phyloP scores from a whole-genome alignment of 768 basidiomycete genomes.

The Ephemerocybe angulata region DNA sequence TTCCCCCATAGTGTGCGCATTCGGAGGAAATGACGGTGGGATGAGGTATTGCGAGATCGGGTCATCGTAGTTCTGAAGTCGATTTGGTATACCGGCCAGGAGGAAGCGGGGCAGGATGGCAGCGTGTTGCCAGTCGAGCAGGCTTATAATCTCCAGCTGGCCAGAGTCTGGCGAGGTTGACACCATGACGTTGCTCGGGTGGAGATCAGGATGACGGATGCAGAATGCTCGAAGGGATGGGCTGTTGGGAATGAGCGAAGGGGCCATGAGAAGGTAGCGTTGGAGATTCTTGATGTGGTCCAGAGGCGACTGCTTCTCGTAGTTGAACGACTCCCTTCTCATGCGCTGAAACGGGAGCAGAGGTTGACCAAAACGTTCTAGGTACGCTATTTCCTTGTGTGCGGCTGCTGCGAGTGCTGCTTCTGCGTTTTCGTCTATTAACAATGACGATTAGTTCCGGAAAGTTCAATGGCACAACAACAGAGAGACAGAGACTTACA shows the following conservation, averaged over 20 bases:
- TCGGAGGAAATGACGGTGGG: slow-evolving; percentile 41
- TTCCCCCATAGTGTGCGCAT: slow-evolving; percentile 39
- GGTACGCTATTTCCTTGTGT: slow-evolving; percentile 46
- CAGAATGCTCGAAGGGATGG: slow-evolving; percentile 37
- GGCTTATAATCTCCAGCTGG: slow-evolving; percentile 33
- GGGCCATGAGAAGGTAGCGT: slow-evolving; percentile 44
- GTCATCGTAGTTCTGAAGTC: slow-evolving; percentile 47
- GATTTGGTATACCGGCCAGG: slow-evolving; percentile 40
- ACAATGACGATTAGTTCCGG: slow-evolving; percentile 24
- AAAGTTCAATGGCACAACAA: slow-evolving; percentile 21
- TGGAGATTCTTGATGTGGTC: slow-evolving; percentile 47
- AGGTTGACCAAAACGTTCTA: slow-evolving; percentile 45
- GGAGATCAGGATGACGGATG: slow-evolving; percentile 54
- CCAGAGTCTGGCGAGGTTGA: slow-evolving; percentile 42
- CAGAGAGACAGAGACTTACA: slow-evolving; percentile 39
- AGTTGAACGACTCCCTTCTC: slow-evolving; percentile 44
- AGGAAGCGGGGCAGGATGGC: slow-evolving; percentile 52
- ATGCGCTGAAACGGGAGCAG: slow-evolving; percentile 38
- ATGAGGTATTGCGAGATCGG: slow-evolving; percentile 33
- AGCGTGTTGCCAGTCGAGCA: slow-evolving; percentile 56
- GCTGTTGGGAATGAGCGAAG: slow-evolving; percentile 43
- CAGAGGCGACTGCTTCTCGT: slow-evolving; percentile 38
- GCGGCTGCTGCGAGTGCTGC: slow-evolving; percentile 40
- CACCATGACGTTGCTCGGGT: slow-evolving; percentile 47
- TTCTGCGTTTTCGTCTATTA: slow-evolving; percentile 42